These are phyloP conservation scores for Termitomyces sp. DNA, from an alignment of 768 basidiomycete species.

Conservation along the genomic window DNA sequence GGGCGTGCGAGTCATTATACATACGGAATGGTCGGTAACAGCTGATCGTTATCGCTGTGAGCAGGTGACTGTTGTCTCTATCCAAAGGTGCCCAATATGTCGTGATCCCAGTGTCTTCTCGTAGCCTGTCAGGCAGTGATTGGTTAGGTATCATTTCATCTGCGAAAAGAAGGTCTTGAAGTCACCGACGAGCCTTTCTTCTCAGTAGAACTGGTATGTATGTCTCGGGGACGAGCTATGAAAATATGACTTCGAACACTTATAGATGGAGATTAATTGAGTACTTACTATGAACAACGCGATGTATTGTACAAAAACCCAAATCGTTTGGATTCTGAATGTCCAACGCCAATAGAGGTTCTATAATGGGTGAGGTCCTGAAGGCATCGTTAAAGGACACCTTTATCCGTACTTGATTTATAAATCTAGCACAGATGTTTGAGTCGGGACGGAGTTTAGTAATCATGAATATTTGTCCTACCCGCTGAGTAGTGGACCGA, in stretches of 20 bases:
- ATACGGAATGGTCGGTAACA: constrained; percentile 69
- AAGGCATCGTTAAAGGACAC: background rate
- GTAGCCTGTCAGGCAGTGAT: constrained; percentile 31
- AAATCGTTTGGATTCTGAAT: constrained; percentile 63
- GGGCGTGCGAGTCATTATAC: constrained; percentile 17
- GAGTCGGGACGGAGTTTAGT: background rate
- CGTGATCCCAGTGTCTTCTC: constrained; percentile 48
- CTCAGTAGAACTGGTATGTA: constrained; percentile 57
- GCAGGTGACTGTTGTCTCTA: constrained; percentile 34
- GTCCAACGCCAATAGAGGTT: constrained; percentile 71
- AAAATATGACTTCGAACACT: background rate
- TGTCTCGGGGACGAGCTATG: constrained; percentile 67
- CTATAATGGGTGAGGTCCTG: constrained; percentile 21
- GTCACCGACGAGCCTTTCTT: constrained; percentile 49
- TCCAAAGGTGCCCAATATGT: constrained; percentile 60
- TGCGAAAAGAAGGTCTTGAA: background rate
- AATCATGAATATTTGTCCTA: constrained; percentile 20
- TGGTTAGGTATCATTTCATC: background rate
- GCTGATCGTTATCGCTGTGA: constrained; percentile 45
- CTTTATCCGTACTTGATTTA: constrained; percentile 47
- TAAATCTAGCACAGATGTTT: constrained; percentile 36
- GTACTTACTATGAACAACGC: constrained; percentile 45
- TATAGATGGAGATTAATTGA: no score
- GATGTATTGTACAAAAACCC: constrained; percentile 52
- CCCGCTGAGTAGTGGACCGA: constrained; percentile 58